phyloP scores from a whole-genome alignment of 1,284 basidiomycete genomes.

The Pseudozyma hubeiensis region DNA sequence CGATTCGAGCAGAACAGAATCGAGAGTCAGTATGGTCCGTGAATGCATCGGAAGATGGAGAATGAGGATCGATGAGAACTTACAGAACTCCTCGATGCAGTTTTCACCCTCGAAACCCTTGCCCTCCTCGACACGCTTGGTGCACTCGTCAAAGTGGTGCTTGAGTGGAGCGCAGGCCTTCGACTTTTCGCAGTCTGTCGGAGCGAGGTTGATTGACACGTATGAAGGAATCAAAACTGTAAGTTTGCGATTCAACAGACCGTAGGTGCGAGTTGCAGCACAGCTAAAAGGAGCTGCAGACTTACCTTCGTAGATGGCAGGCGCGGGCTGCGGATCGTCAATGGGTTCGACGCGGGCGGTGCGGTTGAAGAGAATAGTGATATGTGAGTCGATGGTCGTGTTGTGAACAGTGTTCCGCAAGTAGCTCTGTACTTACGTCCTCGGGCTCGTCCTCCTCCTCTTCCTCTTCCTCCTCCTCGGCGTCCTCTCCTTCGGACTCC shows the following conservation, averaged over 20 bases:
- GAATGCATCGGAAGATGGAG: not conserved
- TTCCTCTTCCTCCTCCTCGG: conserved; percentile 45
- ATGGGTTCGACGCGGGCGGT: not conserved
- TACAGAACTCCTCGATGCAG: conserved; percentile 68
- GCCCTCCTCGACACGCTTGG: conserved; percentile 64
- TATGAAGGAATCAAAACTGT: not conserved
- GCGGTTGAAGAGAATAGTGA: not conserved
- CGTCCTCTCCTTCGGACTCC: conserved; percentile 54
- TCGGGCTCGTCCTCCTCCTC: conserved; percentile 61
- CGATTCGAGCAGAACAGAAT: not conserved
- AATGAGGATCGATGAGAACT: conserved; percentile 23
- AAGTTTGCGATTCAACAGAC: conserved; percentile 4
- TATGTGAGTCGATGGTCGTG: not conserved
- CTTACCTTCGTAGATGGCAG: conserved; percentile 60
- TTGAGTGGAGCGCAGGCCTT: conserved; percentile 61
- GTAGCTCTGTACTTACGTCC: conserved; percentile 62
- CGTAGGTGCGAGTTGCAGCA: not conserved
- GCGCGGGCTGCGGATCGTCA: conserved; percentile 32
- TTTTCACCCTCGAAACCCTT: conserved; percentile 66
- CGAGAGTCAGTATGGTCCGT: conserved; percentile 2
- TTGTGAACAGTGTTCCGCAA: not conserved
- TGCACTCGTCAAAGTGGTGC: conserved; percentile 68
- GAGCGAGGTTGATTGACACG: not conserved
- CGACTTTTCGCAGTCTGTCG: conserved; percentile 66
- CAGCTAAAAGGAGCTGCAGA: not conserved